phyloP scores from a whole-genome alignment of 768 basidiomycete genomes.

The Pisolithus microcarpus region DNA sequence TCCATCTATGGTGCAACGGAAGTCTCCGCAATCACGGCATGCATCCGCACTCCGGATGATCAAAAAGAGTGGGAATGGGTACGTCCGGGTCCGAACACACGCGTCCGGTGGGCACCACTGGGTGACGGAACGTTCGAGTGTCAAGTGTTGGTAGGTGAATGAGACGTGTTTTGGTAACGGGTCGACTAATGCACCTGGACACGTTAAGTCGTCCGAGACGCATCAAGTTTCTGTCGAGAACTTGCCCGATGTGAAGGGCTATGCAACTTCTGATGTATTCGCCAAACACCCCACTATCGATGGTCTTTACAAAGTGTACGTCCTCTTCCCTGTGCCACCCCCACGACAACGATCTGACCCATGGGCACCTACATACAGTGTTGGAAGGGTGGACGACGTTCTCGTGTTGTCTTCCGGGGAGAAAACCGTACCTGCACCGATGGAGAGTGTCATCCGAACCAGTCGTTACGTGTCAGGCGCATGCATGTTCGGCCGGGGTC shows the following conservation, averaged over 20 bases:
- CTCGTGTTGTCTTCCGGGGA: constrained; percentile 27
- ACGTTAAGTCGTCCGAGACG: constrained; percentile 18
- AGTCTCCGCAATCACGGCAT: constrained; percentile 16
- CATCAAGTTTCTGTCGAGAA: constrained; percentile 29
- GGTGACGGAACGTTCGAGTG: constrained; percentile 33
- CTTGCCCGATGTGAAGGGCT: constrained; percentile 32
- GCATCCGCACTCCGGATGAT: constrained; percentile 10
- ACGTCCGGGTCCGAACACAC: constrained; percentile 16
- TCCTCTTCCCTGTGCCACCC: neutral
- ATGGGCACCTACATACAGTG: constrained; percentile 14
- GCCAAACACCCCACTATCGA: constrained; percentile 36
- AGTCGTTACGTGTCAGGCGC: constrained; percentile 23
- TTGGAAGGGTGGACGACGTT: constrained; percentile 34
- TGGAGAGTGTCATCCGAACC: constrained; percentile 22
- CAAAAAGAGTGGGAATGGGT: constrained; percentile 31
- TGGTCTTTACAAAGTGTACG: constrained; percentile 38
- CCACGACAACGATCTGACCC: neutral
- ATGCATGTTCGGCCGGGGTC: constrained; percentile 35
- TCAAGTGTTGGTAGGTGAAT: constrained; percentile 28
- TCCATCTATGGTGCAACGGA: constrained; percentile 36
- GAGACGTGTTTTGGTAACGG: too few species aligned
- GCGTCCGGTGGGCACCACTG: constrained; percentile 29
- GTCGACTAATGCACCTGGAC: too few species aligned
- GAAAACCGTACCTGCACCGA: constrained; percentile 29
- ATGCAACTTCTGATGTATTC: constrained; percentile 39